These are phyloP conservation scores for Phytophthora sojae DNA, from an alignment of 352 stramenopile species.

Conservation along the genomic window DNA sequence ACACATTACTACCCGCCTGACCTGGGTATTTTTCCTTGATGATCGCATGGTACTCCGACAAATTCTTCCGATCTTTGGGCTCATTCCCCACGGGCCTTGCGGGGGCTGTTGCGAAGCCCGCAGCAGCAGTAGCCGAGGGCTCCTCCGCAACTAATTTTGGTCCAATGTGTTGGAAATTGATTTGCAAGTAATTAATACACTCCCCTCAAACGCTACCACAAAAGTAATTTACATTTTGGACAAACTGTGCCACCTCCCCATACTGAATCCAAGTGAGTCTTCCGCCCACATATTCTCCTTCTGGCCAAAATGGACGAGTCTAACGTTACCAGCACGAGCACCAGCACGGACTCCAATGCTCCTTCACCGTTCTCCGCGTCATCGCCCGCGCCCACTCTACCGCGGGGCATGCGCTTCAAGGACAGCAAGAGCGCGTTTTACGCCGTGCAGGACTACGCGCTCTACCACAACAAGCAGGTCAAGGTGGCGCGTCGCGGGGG, in stretches of 20 bases:
- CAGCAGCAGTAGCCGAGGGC: too few species aligned
- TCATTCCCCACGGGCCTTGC: too few species aligned
- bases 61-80: too few species aligned
- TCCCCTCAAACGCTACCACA: too few species aligned
- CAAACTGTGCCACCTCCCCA: slow-evolving; percentile 1
- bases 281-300: neutral
- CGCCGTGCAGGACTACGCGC: slow-evolving; percentile 69
- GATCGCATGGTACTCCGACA: too few species aligned
- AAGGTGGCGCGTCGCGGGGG: slow-evolving; percentile 61
- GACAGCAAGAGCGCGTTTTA: slow-evolving; percentile 60
- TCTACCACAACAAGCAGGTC: slow-evolving; percentile 66
- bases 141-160: too few species aligned
- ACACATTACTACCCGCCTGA: too few species aligned
- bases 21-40: too few species aligned
- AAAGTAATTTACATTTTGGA: neutral
- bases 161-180: too few species aligned
- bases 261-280: neutral
- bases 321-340: neutral
- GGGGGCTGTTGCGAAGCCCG: too few species aligned
- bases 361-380: neutral
- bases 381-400: slow-evolving; percentile 33
- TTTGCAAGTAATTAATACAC: too few species aligned
- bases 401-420: slow-evolving; percentile 54
- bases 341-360: neutral
- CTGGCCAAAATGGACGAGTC: slow-evolving; percentile 1